Conservation (phyloP, 768 basidiomycete species). For the Cystobasidium tubakii region DNA sequence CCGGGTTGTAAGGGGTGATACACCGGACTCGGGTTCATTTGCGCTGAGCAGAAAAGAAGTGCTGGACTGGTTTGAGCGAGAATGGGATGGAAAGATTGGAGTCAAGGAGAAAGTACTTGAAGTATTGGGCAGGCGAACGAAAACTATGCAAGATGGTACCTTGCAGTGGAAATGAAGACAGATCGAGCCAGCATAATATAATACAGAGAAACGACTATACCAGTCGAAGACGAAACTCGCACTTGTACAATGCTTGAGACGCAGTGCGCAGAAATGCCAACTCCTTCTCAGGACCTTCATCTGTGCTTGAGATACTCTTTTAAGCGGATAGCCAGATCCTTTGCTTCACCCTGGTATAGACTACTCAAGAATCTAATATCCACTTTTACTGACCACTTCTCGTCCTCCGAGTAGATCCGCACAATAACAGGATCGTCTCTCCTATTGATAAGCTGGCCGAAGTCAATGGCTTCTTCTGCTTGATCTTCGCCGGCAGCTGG, state of each 20-base stretch:
- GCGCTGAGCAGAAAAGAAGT: conserved; percentile 63
- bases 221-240: too few relatives aligned
- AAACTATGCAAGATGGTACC: conserved; percentile 45
- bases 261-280: too few relatives aligned
- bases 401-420: neutral
- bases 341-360: neutral
- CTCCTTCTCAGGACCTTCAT: neutral
- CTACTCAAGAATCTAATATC: conserved; percentile 8
- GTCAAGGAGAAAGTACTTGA: conserved; percentile 71
- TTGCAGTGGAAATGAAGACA: conserved; percentile 41
- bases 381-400: neutral
- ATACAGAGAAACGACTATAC: too few relatives aligned
- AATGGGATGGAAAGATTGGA: conserved; percentile 57
- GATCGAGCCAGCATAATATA: too few relatives aligned
- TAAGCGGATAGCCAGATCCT: neutral
- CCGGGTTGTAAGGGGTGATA: conserved; percentile 61
- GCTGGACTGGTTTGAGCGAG: conserved; percentile 56
- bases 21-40: conserved; percentile 60
- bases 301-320: neutral
- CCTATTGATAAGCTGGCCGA: neutral
- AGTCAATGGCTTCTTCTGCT: conserved; percentile 6
- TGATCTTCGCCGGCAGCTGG: neutral
- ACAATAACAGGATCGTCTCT: neutral
- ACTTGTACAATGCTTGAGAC: too few relatives aligned
- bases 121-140: conserved; percentile 65